A percentile compares a stretch with the other conserved stretches of the same genome.
phyloP scores from a whole-genome alignment of 768 basidiomycete genomes.

The Guyanaporus albipodus region DNA sequence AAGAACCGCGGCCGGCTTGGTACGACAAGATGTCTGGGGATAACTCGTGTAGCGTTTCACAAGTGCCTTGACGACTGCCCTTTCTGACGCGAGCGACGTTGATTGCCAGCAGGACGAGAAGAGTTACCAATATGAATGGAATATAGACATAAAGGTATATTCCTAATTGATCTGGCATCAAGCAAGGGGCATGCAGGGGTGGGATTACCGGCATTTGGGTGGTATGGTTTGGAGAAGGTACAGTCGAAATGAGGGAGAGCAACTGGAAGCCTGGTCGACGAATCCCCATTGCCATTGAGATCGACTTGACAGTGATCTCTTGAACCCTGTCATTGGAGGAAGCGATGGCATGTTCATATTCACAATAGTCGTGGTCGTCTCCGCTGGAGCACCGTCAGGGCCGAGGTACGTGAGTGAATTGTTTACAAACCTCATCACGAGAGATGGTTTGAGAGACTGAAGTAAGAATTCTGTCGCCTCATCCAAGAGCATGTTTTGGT shows the following conservation, averaged over 20 bases:
- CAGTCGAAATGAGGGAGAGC: conserved; percentile 60
- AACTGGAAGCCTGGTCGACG: conserved; percentile 85
- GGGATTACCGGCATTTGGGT: conserved; percentile 29
- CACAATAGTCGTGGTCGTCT: conserved; percentile 96
- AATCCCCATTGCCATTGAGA: conserved; percentile 89
- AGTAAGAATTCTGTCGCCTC: conserved; percentile 66
- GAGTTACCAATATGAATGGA: conserved; percentile 59
- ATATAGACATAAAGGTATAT: conserved; percentile 75
- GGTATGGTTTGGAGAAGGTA: conserved; percentile 23
- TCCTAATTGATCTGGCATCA: conserved; percentile 79
- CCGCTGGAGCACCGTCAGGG: conserved; percentile 47
- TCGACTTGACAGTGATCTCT: conserved; percentile 85
- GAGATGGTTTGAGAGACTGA: conserved; percentile 54
- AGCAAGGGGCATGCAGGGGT: conserved; percentile 60
- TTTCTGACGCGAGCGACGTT: conserved; percentile 19
- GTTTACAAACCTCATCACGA: conserved; percentile 66
- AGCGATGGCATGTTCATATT: conserved; percentile 50
- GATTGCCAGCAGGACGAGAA: conserved; percentile 41
- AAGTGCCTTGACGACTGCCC: conserved; percentile 6
- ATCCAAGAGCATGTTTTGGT: conserved; percentile 78
- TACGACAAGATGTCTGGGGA: conserved; percentile 4
- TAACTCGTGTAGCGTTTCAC: conserved; percentile 11
- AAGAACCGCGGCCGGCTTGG: conserved; percentile 4
- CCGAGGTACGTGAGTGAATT: neutral
- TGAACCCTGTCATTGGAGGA: conserved; percentile 34